phyloP scores from a whole-genome alignment of 495 filamentous ascomycete species.

The Pseudoneurospora amorphoporcata region DNA sequence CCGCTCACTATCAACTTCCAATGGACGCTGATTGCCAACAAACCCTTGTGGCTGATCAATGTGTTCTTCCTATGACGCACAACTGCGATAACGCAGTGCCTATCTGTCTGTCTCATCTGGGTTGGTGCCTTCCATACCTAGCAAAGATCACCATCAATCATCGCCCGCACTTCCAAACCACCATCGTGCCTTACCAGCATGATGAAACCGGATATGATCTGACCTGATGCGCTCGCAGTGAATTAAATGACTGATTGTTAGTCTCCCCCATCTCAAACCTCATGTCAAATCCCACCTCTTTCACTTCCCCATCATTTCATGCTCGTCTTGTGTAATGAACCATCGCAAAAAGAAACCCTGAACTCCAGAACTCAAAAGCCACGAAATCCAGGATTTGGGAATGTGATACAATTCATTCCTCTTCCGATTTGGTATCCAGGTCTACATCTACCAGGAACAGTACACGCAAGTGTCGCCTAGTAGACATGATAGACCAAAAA shows the following conservation, averaged over 20 bases:
- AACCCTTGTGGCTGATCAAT: background rate
- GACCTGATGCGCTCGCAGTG: too few relatives aligned
- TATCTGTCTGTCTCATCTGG: background rate
- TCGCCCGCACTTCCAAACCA: background rate
- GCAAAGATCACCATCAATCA: background rate
- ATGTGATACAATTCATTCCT: background rate
- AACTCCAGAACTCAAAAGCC: background rate
- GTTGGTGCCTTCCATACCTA: background rate
- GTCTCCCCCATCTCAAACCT: background rate
- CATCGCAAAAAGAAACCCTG: background rate
- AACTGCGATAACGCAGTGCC: background rate
- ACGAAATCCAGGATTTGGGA: background rate
- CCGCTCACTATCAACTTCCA: background rate
- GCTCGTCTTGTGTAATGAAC: background rate
- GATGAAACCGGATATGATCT: background rate
- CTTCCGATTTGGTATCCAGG: background rate
- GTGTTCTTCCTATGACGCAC: background rate
- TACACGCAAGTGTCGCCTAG: background rate
- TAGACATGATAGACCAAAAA: background rate
- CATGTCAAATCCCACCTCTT: background rate
- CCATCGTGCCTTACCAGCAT: background rate
- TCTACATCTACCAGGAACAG: background rate
- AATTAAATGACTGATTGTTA: background rate
- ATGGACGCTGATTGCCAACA: background rate
- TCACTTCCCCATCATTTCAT: constrained; percentile 2